A percentile compares a stretch with the other conserved stretches of the same genome.
phyloP scores from a whole-genome alignment of 495 filamentous ascomycete species.

The Xylaria sp. region DNA sequence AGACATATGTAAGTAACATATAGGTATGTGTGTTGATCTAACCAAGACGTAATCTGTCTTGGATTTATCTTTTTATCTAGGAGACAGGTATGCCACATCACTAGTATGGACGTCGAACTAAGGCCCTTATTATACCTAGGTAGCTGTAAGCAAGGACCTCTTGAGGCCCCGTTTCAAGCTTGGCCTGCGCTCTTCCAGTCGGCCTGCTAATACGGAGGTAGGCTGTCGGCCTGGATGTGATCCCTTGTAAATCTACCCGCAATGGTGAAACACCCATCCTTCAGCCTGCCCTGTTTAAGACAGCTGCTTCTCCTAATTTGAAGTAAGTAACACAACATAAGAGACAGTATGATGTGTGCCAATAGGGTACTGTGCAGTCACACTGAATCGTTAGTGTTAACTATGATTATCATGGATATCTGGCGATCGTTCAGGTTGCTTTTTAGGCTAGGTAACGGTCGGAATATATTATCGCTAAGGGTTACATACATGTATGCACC shows the following conservation, averaged over 20 bases:
- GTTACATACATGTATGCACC: too few species aligned
- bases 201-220: too few species aligned
- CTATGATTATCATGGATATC: too few species aligned
- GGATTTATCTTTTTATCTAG: too few species aligned
- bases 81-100: too few species aligned
- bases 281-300: slow-evolving; percentile 21
- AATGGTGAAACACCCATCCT: slow-evolving; percentile 25
- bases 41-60: too few species aligned
- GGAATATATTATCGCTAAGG: too few species aligned
- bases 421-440: neutral
- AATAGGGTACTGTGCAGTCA: neutral
- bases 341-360: neutral
- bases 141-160: neutral
- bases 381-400: neutral
- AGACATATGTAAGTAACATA: too few species aligned
- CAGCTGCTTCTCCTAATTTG: neutral
- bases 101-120: too few species aligned
- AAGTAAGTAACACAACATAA: neutral
- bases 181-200: neutral
- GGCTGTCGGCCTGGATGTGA: neutral
- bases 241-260: slow-evolving; percentile 2
- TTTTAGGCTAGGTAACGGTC: neutral
- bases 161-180: neutral
- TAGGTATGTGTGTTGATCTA: too few species aligned
- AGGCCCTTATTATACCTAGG: neutral